Percentiles rank a stretch among this genome's conserved stretches.
These are phyloP conservation scores for Astrothelium macrocarpum DNA, from an alignment of 495 filamentous ascomycete species.

Conservation along the genomic window DNA sequence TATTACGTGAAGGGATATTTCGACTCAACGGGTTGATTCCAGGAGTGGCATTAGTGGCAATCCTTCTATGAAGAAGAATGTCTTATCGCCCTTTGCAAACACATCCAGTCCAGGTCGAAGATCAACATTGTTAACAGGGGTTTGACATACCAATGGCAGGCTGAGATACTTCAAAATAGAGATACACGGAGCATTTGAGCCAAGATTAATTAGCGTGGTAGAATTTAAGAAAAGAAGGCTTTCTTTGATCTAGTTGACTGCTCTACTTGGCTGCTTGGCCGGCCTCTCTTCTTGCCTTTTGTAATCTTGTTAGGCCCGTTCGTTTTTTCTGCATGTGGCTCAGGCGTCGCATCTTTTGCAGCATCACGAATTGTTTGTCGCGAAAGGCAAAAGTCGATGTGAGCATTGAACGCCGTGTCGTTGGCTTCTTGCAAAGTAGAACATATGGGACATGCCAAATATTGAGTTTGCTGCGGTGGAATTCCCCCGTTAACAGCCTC, in stretches of 20 bases:
- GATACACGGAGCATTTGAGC: conserved; percentile 38
- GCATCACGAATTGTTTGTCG: conserved; percentile 74
- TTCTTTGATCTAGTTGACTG: conserved; percentile 1
- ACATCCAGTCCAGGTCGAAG: too few relatives aligned
- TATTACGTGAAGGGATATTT: too few relatives aligned
- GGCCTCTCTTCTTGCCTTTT: conserved; percentile 12
- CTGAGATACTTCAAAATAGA: conserved; percentile 20
- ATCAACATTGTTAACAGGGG: too few relatives aligned
- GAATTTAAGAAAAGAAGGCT: conserved; percentile 2
- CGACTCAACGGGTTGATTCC: too few relatives aligned
- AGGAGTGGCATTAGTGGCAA: too few relatives aligned
- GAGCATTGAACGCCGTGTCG: conserved; percentile 76
- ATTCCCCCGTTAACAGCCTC: not conserved
- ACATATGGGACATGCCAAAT: conserved; percentile 87
- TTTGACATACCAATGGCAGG: conserved; percentile 17
- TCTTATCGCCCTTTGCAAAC: too few relatives aligned
- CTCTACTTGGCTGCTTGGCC: conserved; percentile 5
- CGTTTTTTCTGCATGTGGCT: not conserved
- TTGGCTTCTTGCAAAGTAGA: conserved; percentile 58
- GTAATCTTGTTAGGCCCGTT: not conserved
- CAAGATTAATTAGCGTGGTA: not conserved
- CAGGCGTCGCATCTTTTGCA: conserved; percentile 40
- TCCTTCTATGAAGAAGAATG: too few relatives aligned
- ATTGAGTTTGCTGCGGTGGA: conserved; percentile 1
- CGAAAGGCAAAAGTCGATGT: conserved; percentile 90